These are phyloP conservation scores for Cercospora zeina DNA, from an alignment of 2,329 filamentous ascomycete genomes.

Conservation along the genomic window DNA sequence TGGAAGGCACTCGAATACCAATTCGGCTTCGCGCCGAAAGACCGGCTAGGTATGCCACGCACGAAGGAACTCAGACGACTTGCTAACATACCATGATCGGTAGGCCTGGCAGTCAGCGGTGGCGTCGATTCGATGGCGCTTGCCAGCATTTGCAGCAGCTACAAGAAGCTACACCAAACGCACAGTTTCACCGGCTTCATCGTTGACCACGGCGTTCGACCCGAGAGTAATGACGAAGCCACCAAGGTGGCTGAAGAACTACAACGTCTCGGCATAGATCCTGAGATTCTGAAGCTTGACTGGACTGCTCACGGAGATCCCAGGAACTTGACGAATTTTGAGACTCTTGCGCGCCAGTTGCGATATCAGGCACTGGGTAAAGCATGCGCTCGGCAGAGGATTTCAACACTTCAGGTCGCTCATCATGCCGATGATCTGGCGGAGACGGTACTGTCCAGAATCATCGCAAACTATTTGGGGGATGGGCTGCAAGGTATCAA, in stretches of 20 bases:
- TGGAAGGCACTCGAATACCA: slow-evolving; percentile 7
- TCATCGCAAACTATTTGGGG: slow-evolving; percentile 66
- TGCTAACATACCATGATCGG: background rate
- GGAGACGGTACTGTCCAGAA: slow-evolving; percentile 81
- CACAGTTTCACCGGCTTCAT: slow-evolving; percentile 56
- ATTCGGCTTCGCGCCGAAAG: background rate
- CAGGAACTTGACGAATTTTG: slow-evolving; percentile 63
- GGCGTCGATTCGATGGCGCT: slow-evolving; percentile 98
- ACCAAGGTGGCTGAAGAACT: slow-evolving; percentile 47
- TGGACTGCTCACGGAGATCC: slow-evolving; percentile 45
- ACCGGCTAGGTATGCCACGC: slow-evolving; percentile 11
- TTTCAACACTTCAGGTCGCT: slow-evolving; percentile 69
- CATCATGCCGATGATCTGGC: slow-evolving; percentile 91
- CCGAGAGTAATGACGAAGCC: slow-evolving; percentile 58
- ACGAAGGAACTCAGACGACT: background rate
- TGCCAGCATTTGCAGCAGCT: slow-evolving; percentile 66
- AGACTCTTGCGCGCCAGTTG: slow-evolving; percentile 70
- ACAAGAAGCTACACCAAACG: slow-evolving; percentile 26
- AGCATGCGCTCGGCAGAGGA: slow-evolving; percentile 55
- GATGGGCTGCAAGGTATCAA: slow-evolving; percentile 57
- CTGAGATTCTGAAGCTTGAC: slow-evolving; percentile 40
- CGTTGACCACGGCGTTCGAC: slow-evolving; percentile 62
- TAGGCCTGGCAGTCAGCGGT: slow-evolving; percentile 77
- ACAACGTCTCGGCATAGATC: slow-evolving; percentile 27
- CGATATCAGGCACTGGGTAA: slow-evolving; percentile 71